Evolutionary conservation across 306 rosid genomes (phyloP), one percentile per base, ranked within the genome.

Genomic region (Prunus mume): DNA sequence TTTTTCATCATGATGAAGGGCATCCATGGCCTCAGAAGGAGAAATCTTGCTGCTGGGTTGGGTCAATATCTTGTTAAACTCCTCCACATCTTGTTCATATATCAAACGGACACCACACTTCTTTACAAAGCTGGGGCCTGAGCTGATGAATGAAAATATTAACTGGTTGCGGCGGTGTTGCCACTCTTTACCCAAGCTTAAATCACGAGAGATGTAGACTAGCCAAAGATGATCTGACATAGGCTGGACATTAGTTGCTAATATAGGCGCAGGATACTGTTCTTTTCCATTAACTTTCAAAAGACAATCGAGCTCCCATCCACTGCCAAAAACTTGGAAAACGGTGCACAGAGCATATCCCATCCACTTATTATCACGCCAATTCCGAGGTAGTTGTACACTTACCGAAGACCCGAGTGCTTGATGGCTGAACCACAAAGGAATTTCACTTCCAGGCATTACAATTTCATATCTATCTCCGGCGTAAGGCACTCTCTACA

Each of bases 301-400:
- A 14, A 27, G 17, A 62, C 67, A 62, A 2, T 3, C 1, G n/a
- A 62, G 65, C 34, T 32, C 34, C 34, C 34, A 32, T 32, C 34
- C 34, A 32, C 34, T 32, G 34, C 6, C 34, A 32, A 32, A 32
- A 4, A 32, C 34, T 32, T 32, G 0, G 28, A 62, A 28, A 28
- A 62, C 67, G 28, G 61, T 49, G 5, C 67, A 76, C 0, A 76
- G 25, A 3, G 74, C 80, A 55, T 52, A 76, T n/a, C 74, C 46
- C 49, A 10, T 27, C 41, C 27, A 43, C 66, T 17, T 56, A 50
- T 24, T 6, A 3, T 63, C 24, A 3, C 28, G 1, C 65, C 65
- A 49, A 2, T 9, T 0, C 2, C 20, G 28, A 76, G 43, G 24
- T 63, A 69, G 68, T 28, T 76, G 57, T 2, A 76, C 3, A 10